Conservation (phyloP, 148 eudicot species). For the Limonium bicolor region DNA sequence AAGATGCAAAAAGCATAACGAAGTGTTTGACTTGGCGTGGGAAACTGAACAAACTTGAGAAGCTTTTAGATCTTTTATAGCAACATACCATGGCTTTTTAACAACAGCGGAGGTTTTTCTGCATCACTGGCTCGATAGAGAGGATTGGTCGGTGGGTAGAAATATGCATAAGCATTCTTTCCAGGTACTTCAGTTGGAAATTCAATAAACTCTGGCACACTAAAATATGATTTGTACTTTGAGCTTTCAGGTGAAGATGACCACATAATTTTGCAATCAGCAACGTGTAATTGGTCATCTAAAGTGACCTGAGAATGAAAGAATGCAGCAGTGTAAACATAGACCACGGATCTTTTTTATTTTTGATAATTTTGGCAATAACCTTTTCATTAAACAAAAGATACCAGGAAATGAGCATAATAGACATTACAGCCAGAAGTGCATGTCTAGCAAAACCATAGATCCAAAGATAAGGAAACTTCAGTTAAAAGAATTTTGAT, state of each 20-base stretch:
- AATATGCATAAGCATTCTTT: constrained; percentile 85
- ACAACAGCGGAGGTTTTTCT: constrained; percentile 81
- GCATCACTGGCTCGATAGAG: constrained; percentile 38
- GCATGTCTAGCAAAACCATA: neutral
- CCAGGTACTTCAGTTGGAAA: constrained; percentile 85
- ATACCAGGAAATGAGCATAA: too few species aligned
- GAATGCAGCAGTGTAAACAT: neutral
- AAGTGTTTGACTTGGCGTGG: neutral
- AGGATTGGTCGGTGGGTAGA: constrained; percentile 88
- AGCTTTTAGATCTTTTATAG: too few species aligned
- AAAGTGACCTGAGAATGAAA: constrained; percentile 38
- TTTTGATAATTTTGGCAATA: too few species aligned
- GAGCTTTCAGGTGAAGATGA: constrained; percentile 66
- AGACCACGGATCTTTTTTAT: too few species aligned
- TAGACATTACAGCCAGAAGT: too few species aligned
- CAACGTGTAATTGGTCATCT: constrained; percentile 47
- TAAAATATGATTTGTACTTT: constrained; percentile 47
- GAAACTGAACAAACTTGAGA: neutral
- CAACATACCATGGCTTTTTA: constrained; percentile 75
- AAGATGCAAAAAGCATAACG: too few species aligned
- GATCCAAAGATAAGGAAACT: neutral
- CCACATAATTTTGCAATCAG: constrained; percentile 52
- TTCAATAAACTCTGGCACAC: constrained; percentile 78
- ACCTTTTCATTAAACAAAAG: too few species aligned
- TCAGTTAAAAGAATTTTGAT: too few species aligned